Evolutionary conservation across 805 yeast species (phyloP), one percentile per base, ranked within the genome.

Genomic region (Yamadazyma phyllophila): DNA sequence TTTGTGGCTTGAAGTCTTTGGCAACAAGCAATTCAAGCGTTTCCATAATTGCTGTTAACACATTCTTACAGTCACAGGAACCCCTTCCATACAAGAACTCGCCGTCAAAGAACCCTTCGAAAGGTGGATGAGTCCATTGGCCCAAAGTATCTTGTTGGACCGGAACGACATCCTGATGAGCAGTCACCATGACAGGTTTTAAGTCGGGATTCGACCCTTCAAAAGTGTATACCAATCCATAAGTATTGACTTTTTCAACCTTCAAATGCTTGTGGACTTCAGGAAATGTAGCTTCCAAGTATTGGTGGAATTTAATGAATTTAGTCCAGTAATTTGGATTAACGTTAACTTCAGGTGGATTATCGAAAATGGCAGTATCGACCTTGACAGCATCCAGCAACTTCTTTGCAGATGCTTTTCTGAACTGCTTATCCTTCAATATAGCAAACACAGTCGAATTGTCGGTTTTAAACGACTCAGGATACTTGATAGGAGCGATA

Each of bases 151-250:
- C 77, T 11, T 63, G 60, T 54, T 81, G 85, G 8, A 85, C 84
- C 1, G 96, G 95, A 17, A 88, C 96, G 4, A 83, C 88, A 57
- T 87, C 95, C 61, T 80, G 85, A 60, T 88, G 96, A 1, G 92
- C 91, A 56, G 85, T 78, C 41, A 86, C 67, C 63, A 88, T 57
- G 24, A 82, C 53, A 11, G 96, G 95, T 59, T 83, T 82, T 12
- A 85, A 89, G 11, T 45, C 36, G 5, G 76, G 57, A 4, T 77
- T 60, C 4, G 65, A 38, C 4, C 95, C 94, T 48, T 73, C 58
- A 78, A 87, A 78, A 13, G 86, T 81, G 59, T 69, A 74, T 1
- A 88, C 69, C 44, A 88, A 65, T 2, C 87, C 88, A 51, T 79
- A 78, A 5, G 78, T 71, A 60, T 85, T 85, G 44, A 85, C 78